Base-by-base conservation (phyloP, 208 protist genomes). In the Trypanosoma theileri region DNA sequence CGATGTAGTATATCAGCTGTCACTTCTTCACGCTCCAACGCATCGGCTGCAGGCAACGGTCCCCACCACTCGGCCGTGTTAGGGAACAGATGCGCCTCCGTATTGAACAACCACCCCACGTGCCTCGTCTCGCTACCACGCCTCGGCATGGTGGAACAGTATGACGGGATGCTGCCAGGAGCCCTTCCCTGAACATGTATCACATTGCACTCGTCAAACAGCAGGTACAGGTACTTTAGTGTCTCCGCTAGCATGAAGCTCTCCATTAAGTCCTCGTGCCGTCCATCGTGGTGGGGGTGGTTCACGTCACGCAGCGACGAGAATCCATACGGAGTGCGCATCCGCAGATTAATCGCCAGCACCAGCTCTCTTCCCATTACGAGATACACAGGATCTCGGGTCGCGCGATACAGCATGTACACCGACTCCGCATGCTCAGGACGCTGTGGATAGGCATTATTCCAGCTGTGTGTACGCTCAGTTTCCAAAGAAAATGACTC, bases 161-260 rank as follows among this genome's bases (percentile, higher is more conserved):
- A 59, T 13, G 59, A 40, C 19, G 66, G 62, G 42, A 73, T 42
- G 31, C 56, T 26, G 9, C 41, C 59, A 51, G 46, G 26, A 35
- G 64, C 44, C 46, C 46, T 62, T 21, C 69, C 68, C 26, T 62
- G 56, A 16, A 74, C 17, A 59, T 86, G 76, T 11, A 81, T 21
- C 17, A 56, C 46, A 42, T 74, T 81, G 56, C 68, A 73, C 68
- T 88, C 82, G 54, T 86, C 77, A 69, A 98, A 99, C 14, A 98
- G 66, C n/a, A 98, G 73, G 61, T 91, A 98, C 19, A 99, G 79
- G 71, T 99, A 99, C 71, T 99, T 98, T 41, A 98, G 73, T n/a
- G 97, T 99, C 73, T 99, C 97, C 0, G 87, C 74, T 16, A 98
- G 56, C 35, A 98, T 87, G 73, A 98, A 99, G 55, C 81, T 93